Evolutionary conservation across 192 early-diverging fungal genomes (phyloP), one percentile per base, ranked within the genome.

Genomic region (Podila epicladia): DNA sequence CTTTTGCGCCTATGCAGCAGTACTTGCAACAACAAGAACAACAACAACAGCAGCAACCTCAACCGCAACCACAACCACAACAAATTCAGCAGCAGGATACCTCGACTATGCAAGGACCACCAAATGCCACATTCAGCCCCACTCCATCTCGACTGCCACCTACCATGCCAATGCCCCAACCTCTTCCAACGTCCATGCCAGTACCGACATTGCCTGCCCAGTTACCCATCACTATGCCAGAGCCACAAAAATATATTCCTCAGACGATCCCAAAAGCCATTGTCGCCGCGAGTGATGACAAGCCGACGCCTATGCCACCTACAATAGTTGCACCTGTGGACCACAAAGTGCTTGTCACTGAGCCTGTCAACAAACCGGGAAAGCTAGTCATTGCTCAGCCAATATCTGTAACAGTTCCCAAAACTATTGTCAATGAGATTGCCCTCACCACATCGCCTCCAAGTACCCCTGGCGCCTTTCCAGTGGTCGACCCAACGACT

Each of bases 1-100:
- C 75, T 9, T 79, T 79, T 58, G 75, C 75, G 0, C 75, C 75
- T 1, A 79, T 79, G 75, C 75, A 79, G 29, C 75, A 79, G 33
- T 65, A 68, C 29, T 3, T 58, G 12, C 73, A 75, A 22, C 73
- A 68, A 22, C 73, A 74, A 33, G 66, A 75, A 26, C 66, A 69
- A 20, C 41, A 58, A 31, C 66, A 48, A 3, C 57, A 59, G 28
- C 67, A 61, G 55, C 57, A 59, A 20, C 70, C 53, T 24, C 70
- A 57, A 55, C 67, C 59, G 55, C 57, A 59, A 20, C 70, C 53
- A 24, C 70, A 57, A 55, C 71, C 64, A 15, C 50, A 62, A 1
- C 69, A 71, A 26, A 26, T 22, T 26, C 61, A 51, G 15, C 67
- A 61, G 12, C 62, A 37, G 35, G 35, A 37, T 37, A 37, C 9